Evolutionary conservation across 208 protist species (phyloP).

Genomic region (Phytomonas sp.): DNA sequence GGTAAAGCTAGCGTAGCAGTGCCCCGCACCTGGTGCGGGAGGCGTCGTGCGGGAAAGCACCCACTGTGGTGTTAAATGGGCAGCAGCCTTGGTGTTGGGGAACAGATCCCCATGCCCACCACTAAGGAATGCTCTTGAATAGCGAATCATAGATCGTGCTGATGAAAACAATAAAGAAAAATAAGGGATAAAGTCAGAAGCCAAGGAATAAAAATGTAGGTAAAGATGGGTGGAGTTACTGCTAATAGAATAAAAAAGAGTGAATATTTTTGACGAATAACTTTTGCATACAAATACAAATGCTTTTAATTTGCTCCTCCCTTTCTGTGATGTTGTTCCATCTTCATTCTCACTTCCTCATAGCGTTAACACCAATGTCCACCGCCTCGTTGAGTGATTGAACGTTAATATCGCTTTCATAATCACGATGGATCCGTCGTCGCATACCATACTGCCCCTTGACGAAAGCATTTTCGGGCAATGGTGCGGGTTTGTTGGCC

Average conservation of each 20-base stretch:
- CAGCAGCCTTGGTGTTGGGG: slow-evolving; percentile 70
- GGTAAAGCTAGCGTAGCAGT: slow-evolving; percentile 43
- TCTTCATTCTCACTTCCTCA: slow-evolving; percentile 23
- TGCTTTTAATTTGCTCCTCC: not conserved
- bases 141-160: slow-evolving; percentile 24
- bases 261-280: not conserved
- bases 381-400: slow-evolving; percentile 26
- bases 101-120: slow-evolving; percentile 72
- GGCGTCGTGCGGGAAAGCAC: slow-evolving; percentile 38
- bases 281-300: not conserved
- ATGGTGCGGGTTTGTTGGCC: slow-evolving; percentile 50
- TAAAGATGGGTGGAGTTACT: not conserved
- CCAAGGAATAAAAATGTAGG: slow-evolving; percentile 1
- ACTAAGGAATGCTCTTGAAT: slow-evolving; percentile 21
- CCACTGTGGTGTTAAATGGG: slow-evolving; percentile 53
- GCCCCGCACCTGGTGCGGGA: slow-evolving; percentile 37
- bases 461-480: slow-evolving; percentile 61
- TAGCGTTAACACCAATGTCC: slow-evolving; percentile 45
- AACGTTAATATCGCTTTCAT: slow-evolving; percentile 24
- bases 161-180: slow-evolving; percentile 13
- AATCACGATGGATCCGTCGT: slow-evolving; percentile 23
- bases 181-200: slow-evolving; percentile 7
- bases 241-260: slow-evolving; percentile 2
- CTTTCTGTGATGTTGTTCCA: not conserved
- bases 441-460: slow-evolving; percentile 80